Evolutionary conservation across 768 basidiomycete species (phyloP).

Genomic region (Tremella fuciformis): DNA sequence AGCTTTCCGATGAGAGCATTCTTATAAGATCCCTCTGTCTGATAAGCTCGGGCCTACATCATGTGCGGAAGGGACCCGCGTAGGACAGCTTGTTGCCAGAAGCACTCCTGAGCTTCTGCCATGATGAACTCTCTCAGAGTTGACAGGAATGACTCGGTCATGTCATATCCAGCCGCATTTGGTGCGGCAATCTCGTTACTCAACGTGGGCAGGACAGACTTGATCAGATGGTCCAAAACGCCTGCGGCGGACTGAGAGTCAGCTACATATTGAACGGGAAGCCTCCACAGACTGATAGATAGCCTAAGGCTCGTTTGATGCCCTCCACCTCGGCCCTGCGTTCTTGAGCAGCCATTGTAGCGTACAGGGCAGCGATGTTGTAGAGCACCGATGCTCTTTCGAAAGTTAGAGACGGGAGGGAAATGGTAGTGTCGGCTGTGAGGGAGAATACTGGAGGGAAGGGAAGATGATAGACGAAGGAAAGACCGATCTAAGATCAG

Average conservation of each 20-base stretch:
- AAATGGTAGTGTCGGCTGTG: conserved; percentile 58
- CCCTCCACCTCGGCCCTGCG: conserved; percentile 60
- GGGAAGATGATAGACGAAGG: conserved; percentile 64
- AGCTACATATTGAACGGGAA: background rate
- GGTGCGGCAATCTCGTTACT: conserved; percentile 39
- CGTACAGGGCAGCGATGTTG: conserved; percentile 83
- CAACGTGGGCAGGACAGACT: conserved; percentile 36
- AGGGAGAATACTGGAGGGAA: conserved; percentile 59
- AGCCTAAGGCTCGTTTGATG: conserved; percentile 69
- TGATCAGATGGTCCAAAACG: conserved; percentile 44
- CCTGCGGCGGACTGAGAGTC: conserved; percentile 43
- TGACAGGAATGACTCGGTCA: conserved; percentile 62
- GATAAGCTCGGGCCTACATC: background rate
- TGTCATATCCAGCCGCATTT: conserved; percentile 57
- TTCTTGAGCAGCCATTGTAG: conserved; percentile 65
- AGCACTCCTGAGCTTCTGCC: conserved; percentile 94
- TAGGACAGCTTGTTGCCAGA: conserved; percentile 85
- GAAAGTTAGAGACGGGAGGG: conserved; percentile 71
- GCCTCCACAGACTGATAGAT: conserved; percentile 30
- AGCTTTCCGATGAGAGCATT: conserved; percentile 80
- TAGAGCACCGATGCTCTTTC: conserved; percentile 76
- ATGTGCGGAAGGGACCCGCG: conserved; percentile 56
- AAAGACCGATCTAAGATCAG: conserved; percentile 41
- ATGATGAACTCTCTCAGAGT: conserved; percentile 74
- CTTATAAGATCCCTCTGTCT: conserved; percentile 63